phyloP scores from a whole-genome alignment of 2,329 filamentous ascomycete genomes.

The Aspergillus fumigatiaffinis region DNA sequence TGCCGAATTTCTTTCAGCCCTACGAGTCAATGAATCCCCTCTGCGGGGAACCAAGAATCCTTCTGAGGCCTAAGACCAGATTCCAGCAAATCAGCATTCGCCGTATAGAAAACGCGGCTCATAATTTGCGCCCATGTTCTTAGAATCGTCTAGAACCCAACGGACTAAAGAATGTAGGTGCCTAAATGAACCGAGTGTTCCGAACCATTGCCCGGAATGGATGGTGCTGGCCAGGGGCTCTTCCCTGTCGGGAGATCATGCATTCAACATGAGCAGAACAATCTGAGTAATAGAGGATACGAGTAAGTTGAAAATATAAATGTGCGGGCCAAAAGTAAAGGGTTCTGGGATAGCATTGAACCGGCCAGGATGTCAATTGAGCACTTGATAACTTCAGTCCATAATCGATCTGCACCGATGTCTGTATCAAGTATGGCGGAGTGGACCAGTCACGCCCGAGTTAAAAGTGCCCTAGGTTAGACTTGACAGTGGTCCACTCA shows the following conservation, averaged over 20 bases:
- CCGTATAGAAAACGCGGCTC: background rate
- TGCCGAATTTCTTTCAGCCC: background rate
- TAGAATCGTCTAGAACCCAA: background rate
- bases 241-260: background rate
- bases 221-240: background rate
- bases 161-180: background rate
- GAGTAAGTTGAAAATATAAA: background rate
- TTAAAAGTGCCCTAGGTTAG: no score
- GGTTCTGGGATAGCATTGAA: background rate
- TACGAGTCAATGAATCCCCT: background rate
- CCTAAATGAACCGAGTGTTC: background rate
- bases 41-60: background rate
- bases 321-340: background rate
- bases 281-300: background rate
- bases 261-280: background rate
- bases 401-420: no score
- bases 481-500: no score
- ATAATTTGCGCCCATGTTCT: background rate
- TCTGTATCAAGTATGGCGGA: no score
- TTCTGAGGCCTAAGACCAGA: background rate
- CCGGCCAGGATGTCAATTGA: no score
- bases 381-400: no score
- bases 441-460: no score
- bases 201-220: background rate
- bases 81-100: background rate